A percentile compares a stretch with the other conserved stretches of the same genome.
These are phyloP conservation scores for Euphorbia pulcherrima DNA, from an alignment of 345 rosid genomes.

Conservation along the genomic window DNA sequence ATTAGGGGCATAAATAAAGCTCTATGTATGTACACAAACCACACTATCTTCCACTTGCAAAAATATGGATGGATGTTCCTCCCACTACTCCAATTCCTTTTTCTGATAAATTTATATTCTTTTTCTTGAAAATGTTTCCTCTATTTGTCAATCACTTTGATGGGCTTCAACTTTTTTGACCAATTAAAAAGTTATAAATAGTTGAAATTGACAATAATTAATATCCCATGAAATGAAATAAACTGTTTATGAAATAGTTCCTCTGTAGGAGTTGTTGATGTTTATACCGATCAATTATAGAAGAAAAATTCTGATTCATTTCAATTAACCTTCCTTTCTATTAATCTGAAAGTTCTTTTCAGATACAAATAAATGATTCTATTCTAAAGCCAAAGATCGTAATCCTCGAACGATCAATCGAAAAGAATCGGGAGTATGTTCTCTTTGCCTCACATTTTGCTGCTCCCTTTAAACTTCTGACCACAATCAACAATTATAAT, in stretches of 20 bases:
- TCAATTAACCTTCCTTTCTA: too few relatives aligned
- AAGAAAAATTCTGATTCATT: too few relatives aligned
- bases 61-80: conserved; percentile 20
- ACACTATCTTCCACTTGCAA: conserved; percentile 27
- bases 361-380: too few relatives aligned
- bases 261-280: too few relatives aligned
- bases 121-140: not conserved
- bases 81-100: conserved; percentile 21
- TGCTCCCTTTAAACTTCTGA: not conserved
- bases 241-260: too few relatives aligned
- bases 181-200: conserved; percentile 3
- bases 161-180: conserved; percentile 31
- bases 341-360: too few relatives aligned
- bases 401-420: too few relatives aligned
- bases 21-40: conserved; percentile 13
- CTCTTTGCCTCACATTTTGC: too few relatives aligned
- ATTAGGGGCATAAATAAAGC: conserved; percentile 15
- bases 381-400: too few relatives aligned
- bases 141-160: conserved; percentile 23
- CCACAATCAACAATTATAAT: not conserved
- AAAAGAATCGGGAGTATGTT: too few relatives aligned
- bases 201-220: conserved; percentile 8
- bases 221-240: not conserved
- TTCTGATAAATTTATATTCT: too few relatives aligned
- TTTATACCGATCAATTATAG: too few relatives aligned